A percentile compares a stretch with the other conserved stretches of the same genome.
phyloP scores from a whole-genome alignment of 2,329 filamentous ascomycete genomes.

The Akanthomyces dipterigenus region DNA sequence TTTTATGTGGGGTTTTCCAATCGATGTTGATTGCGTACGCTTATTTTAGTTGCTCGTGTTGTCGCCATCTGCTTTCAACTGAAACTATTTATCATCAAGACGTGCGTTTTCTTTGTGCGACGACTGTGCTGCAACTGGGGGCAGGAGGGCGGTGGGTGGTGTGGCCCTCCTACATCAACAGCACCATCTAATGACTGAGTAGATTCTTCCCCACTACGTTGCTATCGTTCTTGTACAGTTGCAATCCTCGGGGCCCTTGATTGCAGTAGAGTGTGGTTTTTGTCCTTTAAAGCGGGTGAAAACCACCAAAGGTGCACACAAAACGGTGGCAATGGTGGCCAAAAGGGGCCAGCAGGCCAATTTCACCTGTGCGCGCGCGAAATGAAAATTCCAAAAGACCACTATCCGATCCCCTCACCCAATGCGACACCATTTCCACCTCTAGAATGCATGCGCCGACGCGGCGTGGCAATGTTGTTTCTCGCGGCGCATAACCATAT shows the following conservation, averaged over 20 bases:
- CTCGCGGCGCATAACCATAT: neutral
- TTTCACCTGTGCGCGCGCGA: neutral
- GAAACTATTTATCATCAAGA: neutral
- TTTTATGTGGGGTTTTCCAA: slow-evolving; percentile 2
- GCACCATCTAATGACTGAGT: too few relatives aligned
- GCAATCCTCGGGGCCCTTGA: too few relatives aligned
- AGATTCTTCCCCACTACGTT: too few relatives aligned
- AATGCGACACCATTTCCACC: neutral
- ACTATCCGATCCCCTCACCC: neutral
- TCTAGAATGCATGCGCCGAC: neutral
- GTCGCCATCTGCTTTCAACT: neutral
- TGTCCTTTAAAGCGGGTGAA: neutral
- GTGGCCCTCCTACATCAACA: neutral
- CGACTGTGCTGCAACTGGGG: neutral
- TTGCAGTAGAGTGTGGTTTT: too few relatives aligned
- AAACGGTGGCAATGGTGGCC: neutral
- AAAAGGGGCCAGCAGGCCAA: neutral
- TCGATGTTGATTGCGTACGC: slow-evolving; percentile 4
- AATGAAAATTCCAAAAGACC: neutral
- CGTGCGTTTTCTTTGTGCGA: neutral
- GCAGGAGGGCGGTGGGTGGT: too few relatives aligned
- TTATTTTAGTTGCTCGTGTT: slow-evolving; percentile 1
- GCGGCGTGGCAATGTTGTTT: neutral
- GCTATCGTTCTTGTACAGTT: too few relatives aligned
- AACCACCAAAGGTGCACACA: neutral